phyloP scores from a whole-genome alignment of 2,329 filamentous ascomycete species.

The Fusarium continuum region DNA sequence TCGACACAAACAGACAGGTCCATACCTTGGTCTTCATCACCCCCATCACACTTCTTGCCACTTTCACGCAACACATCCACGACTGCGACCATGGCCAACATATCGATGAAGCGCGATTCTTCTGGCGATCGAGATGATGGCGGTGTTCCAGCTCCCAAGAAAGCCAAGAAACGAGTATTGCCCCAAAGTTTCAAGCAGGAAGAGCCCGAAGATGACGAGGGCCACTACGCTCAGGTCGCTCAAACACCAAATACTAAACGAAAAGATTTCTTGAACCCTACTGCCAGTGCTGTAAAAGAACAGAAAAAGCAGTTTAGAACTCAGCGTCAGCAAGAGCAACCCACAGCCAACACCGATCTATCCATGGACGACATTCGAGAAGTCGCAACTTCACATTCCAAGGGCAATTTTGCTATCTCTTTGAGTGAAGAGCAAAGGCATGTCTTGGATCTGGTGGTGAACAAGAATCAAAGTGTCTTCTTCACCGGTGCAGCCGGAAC shows the following conservation, averaged over 20 bases:
- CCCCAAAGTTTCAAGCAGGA: constrained; percentile 58
- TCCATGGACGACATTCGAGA: constrained; percentile 53
- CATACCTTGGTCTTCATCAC: constrained; percentile 80
- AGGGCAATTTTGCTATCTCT: constrained; percentile 63
- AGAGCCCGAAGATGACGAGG: constrained; percentile 49
- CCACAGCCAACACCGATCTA: constrained; percentile 49
- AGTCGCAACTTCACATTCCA: constrained; percentile 44
- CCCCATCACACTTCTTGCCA: constrained; percentile 58
- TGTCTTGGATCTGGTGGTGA: constrained; percentile 83
- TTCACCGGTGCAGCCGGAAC: constrained; percentile 97
- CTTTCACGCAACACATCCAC: constrained; percentile 41
- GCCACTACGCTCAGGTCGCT: constrained; percentile 5
- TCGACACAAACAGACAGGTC: constrained; percentile 41
- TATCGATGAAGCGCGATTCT: constrained; percentile 55
- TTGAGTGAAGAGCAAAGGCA: constrained; percentile 88
- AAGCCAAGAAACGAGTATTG: constrained; percentile 70
- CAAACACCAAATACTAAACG: constrained; percentile 43
- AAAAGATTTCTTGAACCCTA: constrained; percentile 41
- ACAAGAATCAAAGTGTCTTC: constrained; percentile 88
- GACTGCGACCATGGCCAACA: constrained; percentile 31
- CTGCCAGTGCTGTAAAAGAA: constrained; percentile 59
- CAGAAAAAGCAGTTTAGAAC: constrained; percentile 78
- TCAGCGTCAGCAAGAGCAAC: constrained; percentile 55
- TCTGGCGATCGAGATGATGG: constrained; percentile 44
- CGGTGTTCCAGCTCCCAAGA: constrained; percentile 43